Evolutionary conservation across 2,329 filamentous ascomycete genomes (phyloP).

Genomic region (Plectosphaerella cucumerina): DNA sequence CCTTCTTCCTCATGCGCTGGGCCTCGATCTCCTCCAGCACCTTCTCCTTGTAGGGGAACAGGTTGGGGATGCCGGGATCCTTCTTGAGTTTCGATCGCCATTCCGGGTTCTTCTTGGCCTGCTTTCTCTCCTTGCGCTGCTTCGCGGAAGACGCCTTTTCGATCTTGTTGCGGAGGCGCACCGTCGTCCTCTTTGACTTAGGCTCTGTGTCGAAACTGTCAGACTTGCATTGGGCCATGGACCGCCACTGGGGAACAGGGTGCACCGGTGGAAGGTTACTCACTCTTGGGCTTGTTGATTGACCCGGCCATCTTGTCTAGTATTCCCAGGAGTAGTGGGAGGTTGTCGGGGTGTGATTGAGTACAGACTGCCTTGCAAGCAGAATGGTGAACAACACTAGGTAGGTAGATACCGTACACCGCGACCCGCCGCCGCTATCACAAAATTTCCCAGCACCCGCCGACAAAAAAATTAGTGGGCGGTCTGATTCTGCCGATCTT

Average conservation of each 20-base stretch:
- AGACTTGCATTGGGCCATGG: background rate
- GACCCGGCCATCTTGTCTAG: constrained; percentile 43
- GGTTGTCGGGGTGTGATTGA: background rate
- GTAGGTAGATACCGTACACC: too few species aligned
- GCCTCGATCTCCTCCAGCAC: constrained; percentile 94
- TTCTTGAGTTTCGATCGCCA: constrained; percentile 96
- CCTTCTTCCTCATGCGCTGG: constrained; percentile 72
- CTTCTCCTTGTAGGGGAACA: constrained; percentile 97
- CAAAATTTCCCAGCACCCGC: constrained; percentile 8
- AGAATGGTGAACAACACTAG: too few species aligned
- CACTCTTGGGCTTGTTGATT: constrained; percentile 52
- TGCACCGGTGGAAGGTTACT: constrained; percentile 14
- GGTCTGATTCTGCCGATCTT: constrained; percentile 8
- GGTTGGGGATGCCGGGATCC: constrained; percentile 93
- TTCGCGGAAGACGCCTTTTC: constrained; percentile 88
- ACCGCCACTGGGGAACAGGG: background rate
- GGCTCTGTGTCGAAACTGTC: constrained; percentile 58
- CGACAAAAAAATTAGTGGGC: constrained; percentile 14
- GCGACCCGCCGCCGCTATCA: constrained; percentile 1
- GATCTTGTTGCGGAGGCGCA: constrained; percentile 92
- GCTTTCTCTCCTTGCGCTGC: constrained; percentile 84
- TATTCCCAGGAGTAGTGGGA: background rate
- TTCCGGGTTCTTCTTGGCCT: constrained; percentile 94
- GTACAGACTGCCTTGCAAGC: too few species aligned
- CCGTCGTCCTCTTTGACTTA: constrained; percentile 86